Conservation (phyloP, 345 rosid genomes). For the Pistacia integerrima region DNA sequence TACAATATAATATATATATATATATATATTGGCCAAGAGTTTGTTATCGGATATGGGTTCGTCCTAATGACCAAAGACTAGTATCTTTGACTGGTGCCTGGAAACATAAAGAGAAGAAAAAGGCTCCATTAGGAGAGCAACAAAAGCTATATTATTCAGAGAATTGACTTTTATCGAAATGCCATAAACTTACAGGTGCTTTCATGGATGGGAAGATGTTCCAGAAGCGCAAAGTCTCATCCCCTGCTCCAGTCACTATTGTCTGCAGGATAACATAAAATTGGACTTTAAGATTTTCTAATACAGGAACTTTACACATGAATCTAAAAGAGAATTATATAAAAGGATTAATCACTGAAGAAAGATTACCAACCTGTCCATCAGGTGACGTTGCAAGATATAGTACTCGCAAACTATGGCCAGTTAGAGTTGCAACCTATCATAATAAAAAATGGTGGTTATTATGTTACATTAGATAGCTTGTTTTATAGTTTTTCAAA, state of each 20-base stretch:
- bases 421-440: constrained; percentile 85
- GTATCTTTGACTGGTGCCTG: constrained; percentile 93
- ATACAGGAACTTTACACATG: not conserved
- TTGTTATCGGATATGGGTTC: constrained; percentile 75
- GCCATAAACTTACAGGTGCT: constrained; percentile 52
- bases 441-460: not conserved
- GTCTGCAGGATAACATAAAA: constrained; percentile 48
- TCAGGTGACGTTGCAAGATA: constrained; percentile 92
- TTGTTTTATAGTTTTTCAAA: not conserved
- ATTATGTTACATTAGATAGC: not conserved
- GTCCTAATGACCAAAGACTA: constrained; percentile 92
- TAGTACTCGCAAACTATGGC: constrained; percentile 92
- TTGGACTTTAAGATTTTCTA: not conserved
- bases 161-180: not conserved
- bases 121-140: constrained; percentile 4
- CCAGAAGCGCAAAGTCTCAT: constrained; percentile 94
- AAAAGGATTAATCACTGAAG: not conserved
- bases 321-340: not conserved
- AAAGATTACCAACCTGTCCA: constrained; percentile 57
- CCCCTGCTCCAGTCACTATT: constrained; percentile 98
- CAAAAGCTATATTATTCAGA: not conserved
- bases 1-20: not conserved
- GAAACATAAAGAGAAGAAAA: constrained; percentile 5
- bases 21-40: not conserved
- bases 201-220: constrained; percentile 86